A percentile compares a stretch with the other conserved stretches of the same genome.
Conservation (phyloP, 352 stramenopile genomes). For the Globisporangium camurandrum region DNA sequence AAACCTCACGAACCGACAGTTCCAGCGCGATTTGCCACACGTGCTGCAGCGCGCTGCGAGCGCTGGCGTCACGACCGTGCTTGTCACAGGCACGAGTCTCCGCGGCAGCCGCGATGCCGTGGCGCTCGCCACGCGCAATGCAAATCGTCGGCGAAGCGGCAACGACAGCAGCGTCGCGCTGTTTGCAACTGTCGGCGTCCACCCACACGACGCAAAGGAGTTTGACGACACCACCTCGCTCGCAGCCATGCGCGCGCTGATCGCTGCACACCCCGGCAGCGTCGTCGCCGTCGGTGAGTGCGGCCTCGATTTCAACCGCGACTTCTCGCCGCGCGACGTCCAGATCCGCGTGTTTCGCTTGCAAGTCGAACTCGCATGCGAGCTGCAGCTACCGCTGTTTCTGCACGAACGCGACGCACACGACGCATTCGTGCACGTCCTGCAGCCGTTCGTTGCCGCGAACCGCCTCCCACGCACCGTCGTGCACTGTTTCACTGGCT, state of each 20-base stretch:
- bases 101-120: conserved; percentile 31
- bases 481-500: conserved; percentile 73
- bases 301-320: conserved; percentile 94
- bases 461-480: conserved; percentile 39
- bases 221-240: conserved; percentile 38
- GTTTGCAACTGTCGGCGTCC: conserved; percentile 89
- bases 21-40: conserved; percentile 77
- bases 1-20: conserved; percentile 59
- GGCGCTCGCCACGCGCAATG: conserved; percentile 18
- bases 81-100: conserved; percentile 81
- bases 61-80: conserved; percentile 64
- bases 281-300: conserved; percentile 93
- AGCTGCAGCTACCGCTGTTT: conserved; percentile 89
- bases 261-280: conserved; percentile 27
- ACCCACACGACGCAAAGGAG: conserved; percentile 90
- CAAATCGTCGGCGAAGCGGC: conserved; percentile 2
- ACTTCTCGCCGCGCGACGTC: conserved; percentile 89
- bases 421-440: conserved; percentile 31
- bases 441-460: conserved; percentile 25
- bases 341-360: conserved; percentile 83
- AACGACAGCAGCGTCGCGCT: conserved; percentile 25
- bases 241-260: conserved; percentile 34
- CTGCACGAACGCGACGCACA: conserved; percentile 84
- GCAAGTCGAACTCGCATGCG: conserved; percentile 85
- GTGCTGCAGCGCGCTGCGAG: conserved; percentile 81